Conservation (phyloP, 768 basidiomycete species). For the Ephemerocybe angulata region DNA sequence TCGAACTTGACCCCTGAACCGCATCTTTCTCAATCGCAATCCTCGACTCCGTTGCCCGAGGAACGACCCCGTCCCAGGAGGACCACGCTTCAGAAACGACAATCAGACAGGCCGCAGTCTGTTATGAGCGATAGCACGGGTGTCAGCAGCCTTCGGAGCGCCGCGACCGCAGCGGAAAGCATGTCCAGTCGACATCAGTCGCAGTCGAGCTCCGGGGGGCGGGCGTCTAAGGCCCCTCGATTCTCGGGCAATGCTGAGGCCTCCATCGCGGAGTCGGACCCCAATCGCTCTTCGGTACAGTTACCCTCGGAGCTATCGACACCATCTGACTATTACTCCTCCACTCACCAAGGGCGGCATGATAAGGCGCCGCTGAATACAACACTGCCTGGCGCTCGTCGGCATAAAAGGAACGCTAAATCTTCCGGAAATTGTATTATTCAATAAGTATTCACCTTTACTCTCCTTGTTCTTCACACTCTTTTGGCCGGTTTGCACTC, state of each 20-base stretch:
- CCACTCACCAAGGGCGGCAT: slow-evolving; percentile 26
- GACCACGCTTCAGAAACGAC: slow-evolving; percentile 18
- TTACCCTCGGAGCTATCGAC: slow-evolving; percentile 15
- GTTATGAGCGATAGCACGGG: slow-evolving; percentile 57
- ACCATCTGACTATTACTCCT: slow-evolving; percentile 15
- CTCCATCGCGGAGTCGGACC: slow-evolving; percentile 6
- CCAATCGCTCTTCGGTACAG: neutral
- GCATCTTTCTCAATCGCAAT: slow-evolving; percentile 5
- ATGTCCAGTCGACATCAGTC: slow-evolving; percentile 24
- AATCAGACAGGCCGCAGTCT: slow-evolving; percentile 53
- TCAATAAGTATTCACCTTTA: slow-evolving; percentile 32
- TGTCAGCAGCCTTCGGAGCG: slow-evolving; percentile 57
- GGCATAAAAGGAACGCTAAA: slow-evolving; percentile 34
- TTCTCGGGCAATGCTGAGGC: slow-evolving; percentile 1
- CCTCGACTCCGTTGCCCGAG: slow-evolving; percentile 20
- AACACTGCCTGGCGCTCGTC: too few species aligned
- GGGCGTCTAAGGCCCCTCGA: slow-evolving; percentile 3
- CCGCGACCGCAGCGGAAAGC: slow-evolving; percentile 46
- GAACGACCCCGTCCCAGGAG: slow-evolving; percentile 24
- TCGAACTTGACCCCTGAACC: slow-evolving; percentile 52
- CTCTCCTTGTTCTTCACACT: slow-evolving; percentile 4
- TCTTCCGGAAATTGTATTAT: slow-evolving; percentile 44
- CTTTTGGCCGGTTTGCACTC: slow-evolving; percentile 14
- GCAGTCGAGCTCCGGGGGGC: slow-evolving; percentile 11
- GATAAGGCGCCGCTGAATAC: slow-evolving; percentile 33